Base-by-base conservation (phyloP, 306 rosid genomes). In the Acacia melanoxylon region DNA sequence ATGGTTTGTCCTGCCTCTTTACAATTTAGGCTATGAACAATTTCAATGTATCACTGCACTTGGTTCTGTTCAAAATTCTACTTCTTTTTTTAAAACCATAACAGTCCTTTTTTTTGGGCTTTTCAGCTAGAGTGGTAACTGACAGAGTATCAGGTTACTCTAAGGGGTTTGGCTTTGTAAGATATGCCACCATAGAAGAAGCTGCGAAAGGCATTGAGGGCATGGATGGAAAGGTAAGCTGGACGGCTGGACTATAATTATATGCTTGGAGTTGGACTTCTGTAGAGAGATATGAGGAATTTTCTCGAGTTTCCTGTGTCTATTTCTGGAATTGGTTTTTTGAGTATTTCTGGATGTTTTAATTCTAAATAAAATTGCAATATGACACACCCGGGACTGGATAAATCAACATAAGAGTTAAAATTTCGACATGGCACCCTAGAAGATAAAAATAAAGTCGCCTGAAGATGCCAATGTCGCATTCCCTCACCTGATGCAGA, bases 91-190 rank as follows among this genome's bases (percentile, higher is more conserved):
- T 66, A 2, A 37, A 62, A 72, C 35, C 20, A 13, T 58, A 8
- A 73, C 37, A 68, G 41, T 63, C 56, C 45, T 65, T 46, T 37
- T 37, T 37, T 49, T 44, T 80, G 1, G 29, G 73, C 29, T 82
- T 83, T 86, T 54, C 91, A 95, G 99, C 99, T 15, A 89, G 93
- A 74, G 98, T 95, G 68, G 98, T 93, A 80, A 90, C 98, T 49
- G 99, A 95, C 86, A 82, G 94, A 62, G 94, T 58, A 75, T 88
- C 99, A 9, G 99, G 99, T 79, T 95, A 87, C 80, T 93, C 98
- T 24, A 95, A 92, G 86, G 99, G 97, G 16, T 95, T 89, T 80
- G 99, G 99, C 86, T 95, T 95, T 84, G 99, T 95, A 75, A 88
- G 68, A 45, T 93, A 93, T 91, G 86, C 93, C 24, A 92, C 90